A percentile compares a stretch with the other conserved stretches of the same genome.
Evolutionary conservation across 805 yeast species (phyloP).

Genomic region (Kuraishia piskuri): DNA sequence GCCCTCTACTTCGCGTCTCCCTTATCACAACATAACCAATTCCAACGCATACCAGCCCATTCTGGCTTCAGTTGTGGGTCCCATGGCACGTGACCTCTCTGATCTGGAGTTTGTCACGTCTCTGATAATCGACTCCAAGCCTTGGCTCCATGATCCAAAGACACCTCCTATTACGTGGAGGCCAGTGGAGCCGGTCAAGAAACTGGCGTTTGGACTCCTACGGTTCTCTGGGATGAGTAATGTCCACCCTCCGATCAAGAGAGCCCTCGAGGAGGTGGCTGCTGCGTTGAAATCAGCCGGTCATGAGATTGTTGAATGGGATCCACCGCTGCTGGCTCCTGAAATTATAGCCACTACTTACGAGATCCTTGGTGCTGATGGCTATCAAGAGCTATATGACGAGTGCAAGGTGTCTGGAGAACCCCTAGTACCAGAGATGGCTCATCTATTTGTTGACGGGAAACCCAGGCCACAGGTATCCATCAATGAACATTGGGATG

Average conservation of each 20-base stretch:
- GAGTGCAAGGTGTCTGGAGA: background rate
- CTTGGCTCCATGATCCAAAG: slow-evolving; percentile 43
- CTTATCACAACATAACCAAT: slow-evolving; percentile 20
- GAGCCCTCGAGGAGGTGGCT: slow-evolving; percentile 28
- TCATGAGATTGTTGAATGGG: slow-evolving; percentile 43
- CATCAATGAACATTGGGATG: background rate
- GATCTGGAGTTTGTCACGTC: slow-evolving; percentile 29
- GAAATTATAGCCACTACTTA: slow-evolving; percentile 25
- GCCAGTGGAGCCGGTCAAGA: slow-evolving; percentile 10
- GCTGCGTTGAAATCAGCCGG: slow-evolving; percentile 31
- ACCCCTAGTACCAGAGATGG: background rate
- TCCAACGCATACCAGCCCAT: slow-evolving; percentile 24
- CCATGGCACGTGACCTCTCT: slow-evolving; percentile 20
- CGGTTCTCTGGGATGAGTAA: slow-evolving; percentile 30
- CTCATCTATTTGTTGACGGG: background rate
- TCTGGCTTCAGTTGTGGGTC: slow-evolving; percentile 27
- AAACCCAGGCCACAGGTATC: background rate
- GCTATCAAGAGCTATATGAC: background rate
- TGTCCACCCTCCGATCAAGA: slow-evolving; percentile 44
- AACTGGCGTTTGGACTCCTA: slow-evolving; percentile 35
- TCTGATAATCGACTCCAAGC: slow-evolving; percentile 27
- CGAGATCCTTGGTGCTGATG: slow-evolving; percentile 1
- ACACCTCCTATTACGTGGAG: slow-evolving; percentile 45
- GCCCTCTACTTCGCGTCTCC: slow-evolving; percentile 26
- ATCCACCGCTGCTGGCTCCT: slow-evolving; percentile 28